Evolutionary conservation across 805 yeast species (phyloP).

Genomic region (Saturnispora quitensis): DNA sequence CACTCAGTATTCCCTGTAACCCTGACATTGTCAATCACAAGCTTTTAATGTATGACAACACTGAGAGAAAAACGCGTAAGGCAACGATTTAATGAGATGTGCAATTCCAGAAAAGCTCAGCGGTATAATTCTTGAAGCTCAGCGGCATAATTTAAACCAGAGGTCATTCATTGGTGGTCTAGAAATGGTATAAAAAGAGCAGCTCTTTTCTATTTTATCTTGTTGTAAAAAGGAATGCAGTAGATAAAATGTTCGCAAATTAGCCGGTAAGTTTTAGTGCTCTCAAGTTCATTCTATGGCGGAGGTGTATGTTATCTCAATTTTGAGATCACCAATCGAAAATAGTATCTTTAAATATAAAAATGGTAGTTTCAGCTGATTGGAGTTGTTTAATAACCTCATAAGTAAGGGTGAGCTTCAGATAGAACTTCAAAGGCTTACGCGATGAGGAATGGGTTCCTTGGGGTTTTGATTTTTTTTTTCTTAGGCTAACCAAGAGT

Average conservation of each 20-base stretch:
- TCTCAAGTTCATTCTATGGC: no score
- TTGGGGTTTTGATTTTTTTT: not conserved
- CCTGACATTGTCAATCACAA: slow-evolving; percentile 30
- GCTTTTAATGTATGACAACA: not conserved
- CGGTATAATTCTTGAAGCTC: not conserved
- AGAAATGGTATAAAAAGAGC: not conserved
- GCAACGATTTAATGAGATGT: not conserved
- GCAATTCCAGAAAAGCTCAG: not conserved
- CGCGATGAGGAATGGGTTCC: not conserved
- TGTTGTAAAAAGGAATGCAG: no score
- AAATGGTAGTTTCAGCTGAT: no score
- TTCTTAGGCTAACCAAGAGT: not conserved
- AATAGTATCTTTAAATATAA: no score
- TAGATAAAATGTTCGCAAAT: no score
- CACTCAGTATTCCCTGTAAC: slow-evolving; percentile 63
- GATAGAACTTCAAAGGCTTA: not conserved
- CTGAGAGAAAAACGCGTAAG: not conserved
- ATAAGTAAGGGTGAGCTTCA: no score
- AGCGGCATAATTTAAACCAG: not conserved
- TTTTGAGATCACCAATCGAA: no score
- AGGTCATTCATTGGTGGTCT: not conserved
- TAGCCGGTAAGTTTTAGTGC: no score
- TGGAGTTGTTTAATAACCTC: no score
- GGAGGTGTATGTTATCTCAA: no score
- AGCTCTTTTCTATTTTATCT: not conserved